Evolutionary conservation across 139 green algal genomes (phyloP).

Genomic region (Coelastrella sp.): DNA sequence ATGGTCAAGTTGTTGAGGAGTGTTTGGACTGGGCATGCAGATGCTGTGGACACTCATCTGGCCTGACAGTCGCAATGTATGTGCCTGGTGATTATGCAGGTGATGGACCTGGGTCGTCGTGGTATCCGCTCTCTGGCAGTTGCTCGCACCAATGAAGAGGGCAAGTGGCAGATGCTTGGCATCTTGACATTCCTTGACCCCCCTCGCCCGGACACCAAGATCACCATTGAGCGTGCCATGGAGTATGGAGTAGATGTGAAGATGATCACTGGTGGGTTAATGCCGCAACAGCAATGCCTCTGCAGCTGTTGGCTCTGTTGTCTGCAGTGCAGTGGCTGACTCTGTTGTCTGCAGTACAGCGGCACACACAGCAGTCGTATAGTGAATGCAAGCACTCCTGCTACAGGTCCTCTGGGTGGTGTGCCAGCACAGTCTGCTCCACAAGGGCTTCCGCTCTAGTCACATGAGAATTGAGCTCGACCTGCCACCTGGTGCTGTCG

Average conservation of each 20-base stretch:
- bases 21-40: not conserved
- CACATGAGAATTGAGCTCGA: not conserved
- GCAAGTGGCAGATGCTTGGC: slow-evolving; percentile 79
- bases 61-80: not conserved
- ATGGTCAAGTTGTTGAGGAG: too few species aligned
- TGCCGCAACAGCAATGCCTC: not conserved
- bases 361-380: not conserved
- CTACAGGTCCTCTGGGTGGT: not conserved
- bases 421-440: too few species aligned
- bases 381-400: not conserved
- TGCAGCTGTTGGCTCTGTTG: not conserved
- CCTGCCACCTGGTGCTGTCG: not conserved
- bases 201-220: slow-evolving; percentile 85
- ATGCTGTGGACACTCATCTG: not conserved
- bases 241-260: slow-evolving; percentile 89
- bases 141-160: slow-evolving; percentile 56
- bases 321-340: not conserved
- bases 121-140: slow-evolving; percentile 87
- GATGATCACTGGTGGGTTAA: slow-evolving; percentile 80
- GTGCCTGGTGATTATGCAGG: slow-evolving; percentile 27
- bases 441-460: not conserved
- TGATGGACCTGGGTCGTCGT: slow-evolving; percentile 75
- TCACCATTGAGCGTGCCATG: slow-evolving; percentile 80
- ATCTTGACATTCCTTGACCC: slow-evolving; percentile 93
- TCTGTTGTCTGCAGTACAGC: not conserved